A percentile compares a stretch with the other conserved stretches of the same genome.
These are phyloP conservation scores for Firmiana major DNA, from an alignment of 345 rosid genomes.

Conservation along the genomic window DNA sequence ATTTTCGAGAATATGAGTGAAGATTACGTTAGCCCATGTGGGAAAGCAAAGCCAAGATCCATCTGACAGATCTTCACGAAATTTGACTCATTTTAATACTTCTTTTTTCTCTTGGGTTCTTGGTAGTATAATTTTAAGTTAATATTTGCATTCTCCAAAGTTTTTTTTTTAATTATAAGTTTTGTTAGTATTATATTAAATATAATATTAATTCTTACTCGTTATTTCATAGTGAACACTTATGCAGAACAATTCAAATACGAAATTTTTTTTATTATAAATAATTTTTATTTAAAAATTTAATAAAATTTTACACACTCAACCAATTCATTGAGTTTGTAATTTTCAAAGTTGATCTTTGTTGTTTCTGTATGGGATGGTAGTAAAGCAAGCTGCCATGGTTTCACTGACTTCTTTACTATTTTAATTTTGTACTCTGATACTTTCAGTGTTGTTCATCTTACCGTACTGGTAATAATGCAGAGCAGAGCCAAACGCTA, in stretches of 20 bases:
- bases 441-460: neutral
- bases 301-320: too few species aligned
- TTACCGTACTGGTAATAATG: neutral
- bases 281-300: too few species aligned
- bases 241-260: too few species aligned
- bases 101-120: neutral
- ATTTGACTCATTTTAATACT: neutral
- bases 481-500: neutral
- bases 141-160: neutral
- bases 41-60: slow-evolving; percentile 13
- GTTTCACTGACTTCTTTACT: neutral
- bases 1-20: slow-evolving; percentile 29
- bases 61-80: slow-evolving; percentile 5
- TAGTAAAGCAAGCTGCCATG: neutral
- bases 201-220: too few species aligned
- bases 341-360: neutral
- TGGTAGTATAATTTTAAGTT: neutral
- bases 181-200: too few species aligned
- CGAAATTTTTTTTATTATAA: too few species aligned
- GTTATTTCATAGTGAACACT: too few species aligned
- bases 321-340: too few species aligned
- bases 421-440: neutral
- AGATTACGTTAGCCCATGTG: slow-evolving; percentile 38
- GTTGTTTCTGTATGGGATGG: neutral
- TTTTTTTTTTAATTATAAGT: too few species aligned